Base-by-base conservation (phyloP, 257 asterid species). In the Solanum pimpinellifolium region DNA sequence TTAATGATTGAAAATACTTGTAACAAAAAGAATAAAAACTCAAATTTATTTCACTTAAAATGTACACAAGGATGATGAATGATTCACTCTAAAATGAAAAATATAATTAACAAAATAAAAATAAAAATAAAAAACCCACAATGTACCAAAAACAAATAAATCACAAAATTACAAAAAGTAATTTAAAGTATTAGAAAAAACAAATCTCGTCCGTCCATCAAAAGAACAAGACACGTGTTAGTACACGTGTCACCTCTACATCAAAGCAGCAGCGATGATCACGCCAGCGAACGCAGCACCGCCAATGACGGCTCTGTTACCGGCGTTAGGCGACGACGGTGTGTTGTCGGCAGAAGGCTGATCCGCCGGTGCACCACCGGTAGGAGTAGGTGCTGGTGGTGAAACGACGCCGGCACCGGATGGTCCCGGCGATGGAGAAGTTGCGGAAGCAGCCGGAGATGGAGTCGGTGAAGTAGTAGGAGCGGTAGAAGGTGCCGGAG, bases 201-300 rank as follows among this genome's bases (percentile, higher is more conserved):
- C 88, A 90, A 90, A 90, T 92, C 91, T 87, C 88, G 85, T 72
- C 92, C 94, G 88, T 69, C 88, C 90, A 90, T 56, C 42, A 74
- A n/a, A 86, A 85, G 86, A 49, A 78, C 88, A 89, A 35, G 9
- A 89, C 95, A 90, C 92, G 91, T 90, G 91, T 49, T 6, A 20
- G 0, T 87, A 70, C 42, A 35, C 27, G 85, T 60, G 76, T 27
- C 88, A 91, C 31, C 46, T 86, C 86, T 92, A 95, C 92, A 94
- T 89, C 91, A 94, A 85, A 21, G 96, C 93, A 87, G 92, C 90
- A 78, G 95, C 96, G 1, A 94, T 89, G 69, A 95, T 86, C 9
- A 92, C 90, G 25, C 93, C 96, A 85, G 92, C 80, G 42, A 94
- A 83, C 23, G 92, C 95, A 85, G 94, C 91, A 87, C 96, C 93